phyloP scores from a whole-genome alignment of 345 rosid species.

The Bruguiera gymnorhiza region DNA sequence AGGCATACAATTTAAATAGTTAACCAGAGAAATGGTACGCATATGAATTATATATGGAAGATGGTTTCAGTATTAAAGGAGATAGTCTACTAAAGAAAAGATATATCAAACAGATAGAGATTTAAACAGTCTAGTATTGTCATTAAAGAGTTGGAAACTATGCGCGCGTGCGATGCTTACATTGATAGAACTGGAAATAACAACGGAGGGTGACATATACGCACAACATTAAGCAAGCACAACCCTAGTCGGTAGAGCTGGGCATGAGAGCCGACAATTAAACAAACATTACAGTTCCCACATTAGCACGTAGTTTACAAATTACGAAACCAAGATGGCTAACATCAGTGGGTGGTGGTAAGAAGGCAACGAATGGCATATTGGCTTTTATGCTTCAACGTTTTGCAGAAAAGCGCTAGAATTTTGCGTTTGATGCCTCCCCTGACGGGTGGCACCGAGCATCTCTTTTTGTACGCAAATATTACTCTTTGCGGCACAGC shows the following conservation, averaged over 20 bases:
- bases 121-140: no score
- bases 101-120: no score
- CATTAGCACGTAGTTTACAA: not conserved
- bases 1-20: no score
- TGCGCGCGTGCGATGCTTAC: no score
- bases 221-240: not conserved
- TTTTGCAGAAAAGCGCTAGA: slow-evolving; percentile 19
- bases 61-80: no score
- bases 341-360: not conserved
- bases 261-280: not conserved
- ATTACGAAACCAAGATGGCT: slow-evolving; percentile 1
- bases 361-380: slow-evolving; percentile 13
- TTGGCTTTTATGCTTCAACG: slow-evolving; percentile 25
- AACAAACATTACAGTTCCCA: slow-evolving; percentile 3
- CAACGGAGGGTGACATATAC: not conserved
- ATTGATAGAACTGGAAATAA: not conserved
- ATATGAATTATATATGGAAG: no score
- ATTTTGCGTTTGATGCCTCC: slow-evolving; percentile 46
- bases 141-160: no score
- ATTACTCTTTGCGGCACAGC: not conserved
- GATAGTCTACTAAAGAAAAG: no score
- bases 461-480: not conserved
- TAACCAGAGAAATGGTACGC: no score
- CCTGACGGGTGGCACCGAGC: slow-evolving; percentile 23
- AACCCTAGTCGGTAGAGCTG: no score